Evolutionary conservation across 2,329 filamentous ascomycete species (phyloP).

Genomic region (Akanthomyces uredinophilus): DNA sequence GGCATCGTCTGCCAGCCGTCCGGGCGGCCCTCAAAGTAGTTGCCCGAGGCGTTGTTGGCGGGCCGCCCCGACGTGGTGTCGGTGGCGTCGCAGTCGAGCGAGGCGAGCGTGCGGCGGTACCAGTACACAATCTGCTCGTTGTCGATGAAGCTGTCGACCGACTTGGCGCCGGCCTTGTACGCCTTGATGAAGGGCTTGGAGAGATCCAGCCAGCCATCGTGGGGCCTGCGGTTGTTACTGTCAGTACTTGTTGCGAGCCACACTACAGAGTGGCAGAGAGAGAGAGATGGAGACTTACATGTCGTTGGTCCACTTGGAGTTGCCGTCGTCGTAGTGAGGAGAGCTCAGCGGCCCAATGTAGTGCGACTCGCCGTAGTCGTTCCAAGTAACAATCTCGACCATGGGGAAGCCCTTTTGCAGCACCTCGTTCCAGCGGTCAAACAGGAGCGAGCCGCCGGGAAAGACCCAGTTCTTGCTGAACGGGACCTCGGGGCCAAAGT

Average conservation of each 20-base stretch:
- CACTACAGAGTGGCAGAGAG: background rate
- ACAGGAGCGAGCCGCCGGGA: conserved; percentile 54
- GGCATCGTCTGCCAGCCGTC: conserved; percentile 44
- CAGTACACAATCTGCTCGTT: conserved; percentile 50
- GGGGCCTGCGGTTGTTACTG: conserved; percentile 26
- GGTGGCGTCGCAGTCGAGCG: conserved; percentile 44
- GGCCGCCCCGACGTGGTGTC: conserved; percentile 42
- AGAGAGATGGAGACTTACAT: conserved; percentile 30
- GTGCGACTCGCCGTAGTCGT: conserved; percentile 51
- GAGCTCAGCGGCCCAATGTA: conserved; percentile 46
- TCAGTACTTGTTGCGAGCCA: background rate
- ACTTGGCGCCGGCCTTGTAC: conserved; percentile 41
- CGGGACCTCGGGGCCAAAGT: conserved; percentile 39
- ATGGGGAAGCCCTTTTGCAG: conserved; percentile 41
- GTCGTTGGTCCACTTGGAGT: conserved; percentile 45
- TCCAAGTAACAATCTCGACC: conserved; percentile 42
- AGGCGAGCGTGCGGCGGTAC: conserved; percentile 46
- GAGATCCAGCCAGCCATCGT: conserved; percentile 49
- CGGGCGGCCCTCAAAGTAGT: conserved; percentile 48
- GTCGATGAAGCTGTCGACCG: conserved; percentile 37
- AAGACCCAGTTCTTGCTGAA: conserved; percentile 54
- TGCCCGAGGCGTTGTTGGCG: conserved; percentile 41
- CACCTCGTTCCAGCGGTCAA: conserved; percentile 49
- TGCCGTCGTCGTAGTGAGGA: conserved; percentile 36
- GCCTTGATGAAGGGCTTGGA: conserved; percentile 49